Percentiles rank a stretch among this genome's conserved stretches.
Conservation (phyloP, 164 flowering plant genomes). For the Liquidambar formosana region DNA sequence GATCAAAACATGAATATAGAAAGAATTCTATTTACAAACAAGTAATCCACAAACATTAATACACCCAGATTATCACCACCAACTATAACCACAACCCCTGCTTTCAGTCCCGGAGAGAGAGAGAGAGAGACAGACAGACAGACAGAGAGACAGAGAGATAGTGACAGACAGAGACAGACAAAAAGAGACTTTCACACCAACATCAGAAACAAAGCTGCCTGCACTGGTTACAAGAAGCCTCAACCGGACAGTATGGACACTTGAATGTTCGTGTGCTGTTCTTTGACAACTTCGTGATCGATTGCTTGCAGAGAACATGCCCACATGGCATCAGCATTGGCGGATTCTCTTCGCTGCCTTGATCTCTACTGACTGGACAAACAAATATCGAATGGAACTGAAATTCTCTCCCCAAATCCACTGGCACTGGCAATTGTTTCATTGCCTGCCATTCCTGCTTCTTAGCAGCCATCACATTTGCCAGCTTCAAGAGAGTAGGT, state of each 20-base stretch:
- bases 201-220: constrained; percentile 24
- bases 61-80: not conserved
- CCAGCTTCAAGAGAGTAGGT: constrained; percentile 55
- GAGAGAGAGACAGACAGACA: not conserved
- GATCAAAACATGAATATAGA: not conserved
- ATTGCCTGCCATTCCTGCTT: constrained; percentile 53
- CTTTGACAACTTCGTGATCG: constrained; percentile 18
- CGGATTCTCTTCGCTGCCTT: constrained; percentile 24
- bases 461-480: constrained; percentile 55
- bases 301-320: constrained; percentile 23
- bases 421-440: constrained; percentile 59
- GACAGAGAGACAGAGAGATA: not conserved
- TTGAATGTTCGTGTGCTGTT: constrained; percentile 14
- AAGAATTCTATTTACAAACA: not conserved
- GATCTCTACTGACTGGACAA: constrained; percentile 23
- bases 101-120: not conserved
- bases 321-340: constrained; percentile 29
- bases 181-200: no score
- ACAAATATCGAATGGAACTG: constrained; percentile 25
- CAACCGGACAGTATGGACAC: constrained; percentile 23
- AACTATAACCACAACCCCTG: not conserved
- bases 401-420: constrained; percentile 45
- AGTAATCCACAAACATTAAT: not conserved
- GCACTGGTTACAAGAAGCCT: constrained; percentile 12
- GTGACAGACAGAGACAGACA: not conserved